Evolutionary conservation across 2,329 filamentous ascomycete genomes (phyloP).

Genomic region (Dactylellina sp.): DNA sequence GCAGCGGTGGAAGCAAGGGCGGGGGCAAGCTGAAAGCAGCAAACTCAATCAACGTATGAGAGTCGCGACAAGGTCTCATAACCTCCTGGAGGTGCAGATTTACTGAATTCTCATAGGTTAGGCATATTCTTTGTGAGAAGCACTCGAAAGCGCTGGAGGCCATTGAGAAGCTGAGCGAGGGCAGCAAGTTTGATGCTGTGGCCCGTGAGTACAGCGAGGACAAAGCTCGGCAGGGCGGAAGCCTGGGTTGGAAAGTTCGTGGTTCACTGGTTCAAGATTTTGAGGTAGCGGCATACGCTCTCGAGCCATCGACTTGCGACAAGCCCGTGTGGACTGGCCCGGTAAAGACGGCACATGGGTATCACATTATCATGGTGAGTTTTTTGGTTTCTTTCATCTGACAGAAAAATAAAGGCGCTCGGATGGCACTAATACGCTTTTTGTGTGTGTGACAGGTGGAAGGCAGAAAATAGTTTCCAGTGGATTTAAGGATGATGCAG

Average conservation of each 20-base stretch:
- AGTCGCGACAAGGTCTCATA: neutral
- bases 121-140: constrained; percentile 61
- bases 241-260: constrained; percentile 60
- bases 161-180: constrained; percentile 58
- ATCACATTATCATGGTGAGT: constrained; percentile 56
- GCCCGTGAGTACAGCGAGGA: constrained; percentile 60
- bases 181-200: constrained; percentile 60
- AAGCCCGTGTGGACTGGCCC: constrained; percentile 59
- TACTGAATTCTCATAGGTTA: constrained; percentile 27
- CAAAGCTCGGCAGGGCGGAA: constrained; percentile 60
- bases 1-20: constrained; percentile 43
- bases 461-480: constrained; percentile 39
- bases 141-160: constrained; percentile 58
- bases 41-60: constrained; percentile 59
- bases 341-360: constrained; percentile 60
- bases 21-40: constrained; percentile 59
- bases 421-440: constrained; percentile 30
- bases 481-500: constrained; percentile 19
- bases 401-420: neutral
- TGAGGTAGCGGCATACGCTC: constrained; percentile 59
- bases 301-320: constrained; percentile 59
- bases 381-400: neutral
- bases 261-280: constrained; percentile 59
- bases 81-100: neutral
- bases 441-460: constrained; percentile 46